Evolutionary conservation across 225 moss, liverwort and hornwort species (phyloP), one percentile per base, ranked within the genome.

Genomic region (Polytrichum commune): DNA sequence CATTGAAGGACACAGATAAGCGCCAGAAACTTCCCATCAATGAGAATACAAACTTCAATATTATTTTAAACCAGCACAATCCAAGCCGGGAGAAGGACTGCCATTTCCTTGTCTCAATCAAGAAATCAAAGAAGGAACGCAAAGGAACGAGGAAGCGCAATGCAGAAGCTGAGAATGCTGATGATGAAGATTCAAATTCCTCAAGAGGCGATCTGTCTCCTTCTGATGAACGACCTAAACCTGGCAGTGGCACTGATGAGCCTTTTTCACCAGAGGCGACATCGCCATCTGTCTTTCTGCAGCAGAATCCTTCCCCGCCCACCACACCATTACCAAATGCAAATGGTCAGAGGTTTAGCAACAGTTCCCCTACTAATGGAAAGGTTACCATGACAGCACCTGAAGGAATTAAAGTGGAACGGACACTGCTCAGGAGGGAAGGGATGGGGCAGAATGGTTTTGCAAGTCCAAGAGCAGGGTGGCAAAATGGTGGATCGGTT

Each of bases 41-140:
- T 53, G 98, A 95, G 80, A 98, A 98, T 74, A 98, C 98, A 46
- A 98, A 98, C 74, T 98, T 98, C 83, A 98, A 98, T 67, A 98
- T 98, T 67, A 98, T 98, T 67, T 79, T 98, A 60, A 98, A 98
- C 69, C 98, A 98, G 84, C 98, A 98, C 38, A 98, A 98, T 78
- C 98, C 98, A n/a, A 98, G 93, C 77, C 80, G 93, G 71, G 98
- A 98, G 78, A 85, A 89, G 76, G 98, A 95, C 73, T 98, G 98
- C 80, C 93, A 98, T 80, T 98, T 98, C 67, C 93, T 98, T 64
- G 95, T 98, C 27, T 98, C 98, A 27, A 91, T 98, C 74, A 98
- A 98, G 79, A 98, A 98, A 79, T 98, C 98, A 60, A 98, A 98
- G 69, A 98, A 98, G 85, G 98, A 98, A 78, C 76, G 98, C 57